Evolutionary conservation across 2,329 filamentous ascomycete species (phyloP), one percentile per base, ranked within the genome.

Genomic region (Fusarium pilosicola): DNA sequence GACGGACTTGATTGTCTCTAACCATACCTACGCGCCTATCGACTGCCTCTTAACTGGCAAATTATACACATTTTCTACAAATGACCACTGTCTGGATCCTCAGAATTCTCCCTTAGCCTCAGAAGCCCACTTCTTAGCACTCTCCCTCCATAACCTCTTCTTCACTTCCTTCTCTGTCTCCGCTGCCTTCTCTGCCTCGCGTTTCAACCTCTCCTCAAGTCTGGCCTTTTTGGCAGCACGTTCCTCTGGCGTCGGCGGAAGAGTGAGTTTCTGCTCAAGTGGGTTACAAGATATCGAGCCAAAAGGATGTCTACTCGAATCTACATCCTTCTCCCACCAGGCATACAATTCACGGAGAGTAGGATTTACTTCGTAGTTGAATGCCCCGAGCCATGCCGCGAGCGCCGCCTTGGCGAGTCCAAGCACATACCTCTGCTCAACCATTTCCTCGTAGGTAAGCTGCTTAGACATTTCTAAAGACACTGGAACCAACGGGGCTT

Each of bases 371-470:
- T 34, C 17, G 6, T 9, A 0, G 13, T n/a, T 3, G 22, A 28
- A 22, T 49, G 42, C 42, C 15, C 56, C 56, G n/a, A 59, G 39
- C 56, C 56, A 59, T 38, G 56, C 42, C 24, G 42, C 34, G 24
- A 59, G 32, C 32, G 44, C 32, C 17, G 24, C 42, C 30, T 26
- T 28, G 26, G 17, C 56, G n/a, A 59, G 56, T 18, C 24, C 42
- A 26, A 46, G n/a, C 13, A 22, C 5, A 34, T 58, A 22, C 41
- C n/a, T 32, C 28, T 26, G 41, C 26, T 57, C 54, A 22, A 57
- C 17, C 5, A 1, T 34, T 20, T 57, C 28, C 54, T 57, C 3
- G 22, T 9, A 24, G n/a, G 22, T 57, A 32, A 32, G n/a, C 28
- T 24, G 28, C 22, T 14, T 13, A 17, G 7, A 9, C 39, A 24